Conservation (phyloP, 441 rosid species). For the Euphorbia schlechtendalii region DNA sequence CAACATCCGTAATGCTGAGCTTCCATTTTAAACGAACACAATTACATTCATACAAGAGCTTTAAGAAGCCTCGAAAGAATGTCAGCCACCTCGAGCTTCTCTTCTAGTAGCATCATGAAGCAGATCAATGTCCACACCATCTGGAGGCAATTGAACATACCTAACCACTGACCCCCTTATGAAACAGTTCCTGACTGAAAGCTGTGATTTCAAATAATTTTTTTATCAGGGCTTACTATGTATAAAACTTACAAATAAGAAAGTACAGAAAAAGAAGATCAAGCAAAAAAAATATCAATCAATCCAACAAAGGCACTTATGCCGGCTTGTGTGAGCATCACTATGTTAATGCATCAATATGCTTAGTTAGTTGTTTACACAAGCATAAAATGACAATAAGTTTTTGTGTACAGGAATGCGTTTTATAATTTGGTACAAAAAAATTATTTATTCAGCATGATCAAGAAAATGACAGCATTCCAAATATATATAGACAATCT, state of each 20-base stretch:
- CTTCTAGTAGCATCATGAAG: conserved; percentile 98
- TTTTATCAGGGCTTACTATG: neutral
- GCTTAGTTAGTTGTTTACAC: no score
- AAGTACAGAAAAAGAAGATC: neutral
- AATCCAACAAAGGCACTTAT: neutral
- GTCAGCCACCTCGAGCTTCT: conserved; percentile 96
- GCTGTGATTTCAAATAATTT: conserved; percentile 38
- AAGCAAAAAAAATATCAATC: neutral
- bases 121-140: conserved; percentile 89
- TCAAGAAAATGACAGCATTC: neutral
- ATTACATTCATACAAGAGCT: conserved; percentile 6
- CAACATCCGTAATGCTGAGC: conserved; percentile 13
- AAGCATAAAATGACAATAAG: neutral
- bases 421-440: neutral
- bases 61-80: neutral
- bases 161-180: conserved; percentile 97
- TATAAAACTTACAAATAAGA: neutral
- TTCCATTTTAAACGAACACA: conserved; percentile 20
- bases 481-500: neutral
- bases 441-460: neutral
- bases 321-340: neutral
- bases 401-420: neutral
- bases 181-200: conserved; percentile 96
- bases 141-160: conserved; percentile 91
- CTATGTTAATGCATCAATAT: neutral